These are phyloP conservation scores for Candida pseudoviswanathii DNA, from an alignment of 1,139 yeast genomes.

Conservation along the genomic window DNA sequence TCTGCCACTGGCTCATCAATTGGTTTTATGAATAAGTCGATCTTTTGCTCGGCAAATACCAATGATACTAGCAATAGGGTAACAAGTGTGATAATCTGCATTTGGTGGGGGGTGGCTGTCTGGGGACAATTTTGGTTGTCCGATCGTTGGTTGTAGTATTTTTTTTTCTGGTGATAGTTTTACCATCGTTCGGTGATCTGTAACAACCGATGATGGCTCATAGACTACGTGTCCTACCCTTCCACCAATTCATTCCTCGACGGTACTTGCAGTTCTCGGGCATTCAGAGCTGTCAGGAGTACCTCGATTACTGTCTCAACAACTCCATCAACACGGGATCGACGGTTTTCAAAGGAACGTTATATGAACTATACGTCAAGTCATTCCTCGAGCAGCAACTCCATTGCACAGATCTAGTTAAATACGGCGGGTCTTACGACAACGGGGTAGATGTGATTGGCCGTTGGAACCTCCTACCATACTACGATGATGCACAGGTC, in stretches of 20 bases:
- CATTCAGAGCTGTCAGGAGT: slow-evolving; percentile 27
- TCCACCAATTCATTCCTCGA: neutral
- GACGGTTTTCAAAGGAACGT: slow-evolving; percentile 65
- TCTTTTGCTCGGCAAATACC: slow-evolving; percentile 9
- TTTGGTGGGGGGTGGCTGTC: neutral
- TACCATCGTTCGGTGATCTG: neutral
- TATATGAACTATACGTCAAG: slow-evolving; percentile 64
- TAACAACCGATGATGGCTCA: neutral
- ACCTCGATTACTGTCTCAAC: slow-evolving; percentile 30
- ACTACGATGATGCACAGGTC: slow-evolving; percentile 16
- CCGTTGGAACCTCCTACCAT: slow-evolving; percentile 51
- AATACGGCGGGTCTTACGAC: slow-evolving; percentile 70
- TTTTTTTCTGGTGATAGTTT: neutral
- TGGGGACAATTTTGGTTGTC: neutral
- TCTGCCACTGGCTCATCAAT: slow-evolving; percentile 13
- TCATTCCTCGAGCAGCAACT: slow-evolving; percentile 46
- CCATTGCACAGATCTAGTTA: slow-evolving; percentile 40
- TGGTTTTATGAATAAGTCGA: slow-evolving; percentile 16
- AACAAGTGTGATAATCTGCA: slow-evolving; percentile 1
- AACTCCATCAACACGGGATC: slow-evolving; percentile 30
- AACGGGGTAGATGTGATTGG: slow-evolving; percentile 73
- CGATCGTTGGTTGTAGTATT: neutral
- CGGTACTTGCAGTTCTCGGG: slow-evolving; percentile 9
- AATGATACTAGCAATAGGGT: slow-evolving; percentile 8
- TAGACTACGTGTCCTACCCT: neutral